A percentile compares a stretch with the other conserved stretches of the same genome.
phyloP scores from a whole-genome alignment of 441 rosid genomes.

The Brassica hybrid region DNA sequence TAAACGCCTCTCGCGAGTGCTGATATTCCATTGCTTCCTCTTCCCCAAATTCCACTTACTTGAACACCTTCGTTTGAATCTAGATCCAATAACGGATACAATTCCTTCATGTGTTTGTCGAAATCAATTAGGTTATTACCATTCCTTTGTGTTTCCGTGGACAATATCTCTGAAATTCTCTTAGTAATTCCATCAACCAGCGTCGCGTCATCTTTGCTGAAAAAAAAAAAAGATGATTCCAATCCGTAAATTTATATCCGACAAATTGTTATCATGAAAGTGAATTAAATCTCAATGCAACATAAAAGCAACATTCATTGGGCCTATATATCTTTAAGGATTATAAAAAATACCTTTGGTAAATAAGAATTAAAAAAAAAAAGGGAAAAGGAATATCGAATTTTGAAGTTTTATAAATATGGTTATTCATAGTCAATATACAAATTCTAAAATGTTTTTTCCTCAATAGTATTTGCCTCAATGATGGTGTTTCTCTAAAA shows the following conservation, averaged over 20 bases:
- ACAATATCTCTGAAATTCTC: not conserved
- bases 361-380: no score
- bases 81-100: not conserved
- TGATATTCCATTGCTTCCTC: not conserved
- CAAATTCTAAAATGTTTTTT: not conserved
- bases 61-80: not conserved
- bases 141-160: not conserved
- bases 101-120: not conserved
- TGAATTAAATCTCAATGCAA: not conserved
- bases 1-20: not conserved
- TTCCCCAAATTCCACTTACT: slow-evolving; percentile 1
- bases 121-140: not conserved
- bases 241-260: not conserved
- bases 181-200: not conserved
- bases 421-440: not conserved
- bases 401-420: not conserved
- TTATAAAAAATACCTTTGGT: not conserved
- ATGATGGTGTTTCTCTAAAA: not conserved
- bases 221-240: not conserved
- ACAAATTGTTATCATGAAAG: not conserved
- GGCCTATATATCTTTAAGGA: not conserved
- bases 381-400: not conserved
- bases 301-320: not conserved
- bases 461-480: not conserved
- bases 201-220: not conserved